phyloP scores from a whole-genome alignment of 2,329 filamentous ascomycete genomes.

The Xylaria polymorpha region DNA sequence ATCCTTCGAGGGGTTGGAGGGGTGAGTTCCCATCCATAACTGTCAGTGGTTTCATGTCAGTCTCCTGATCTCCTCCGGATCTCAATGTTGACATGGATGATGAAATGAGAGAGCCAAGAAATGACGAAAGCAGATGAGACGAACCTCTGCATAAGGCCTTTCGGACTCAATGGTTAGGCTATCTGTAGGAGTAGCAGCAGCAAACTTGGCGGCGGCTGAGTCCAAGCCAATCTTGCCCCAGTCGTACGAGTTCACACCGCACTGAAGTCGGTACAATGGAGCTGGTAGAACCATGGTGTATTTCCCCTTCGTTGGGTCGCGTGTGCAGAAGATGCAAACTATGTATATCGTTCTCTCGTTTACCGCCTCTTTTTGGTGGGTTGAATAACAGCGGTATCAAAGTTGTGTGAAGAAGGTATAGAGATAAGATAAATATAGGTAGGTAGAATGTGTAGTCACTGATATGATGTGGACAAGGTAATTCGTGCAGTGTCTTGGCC shows the following conservation, averaged over 20 bases:
- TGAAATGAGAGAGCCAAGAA: background rate
- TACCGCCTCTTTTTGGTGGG: background rate
- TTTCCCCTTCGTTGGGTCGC: background rate
- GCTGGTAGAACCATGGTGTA: conserved; percentile 68
- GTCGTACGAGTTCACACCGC: conserved; percentile 97
- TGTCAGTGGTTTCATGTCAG: conserved; percentile 52
- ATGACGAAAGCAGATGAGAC: conserved; percentile 36
- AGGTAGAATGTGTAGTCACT: background rate
- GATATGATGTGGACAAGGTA: background rate
- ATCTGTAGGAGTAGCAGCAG: conserved; percentile 81
- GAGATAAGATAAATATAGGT: background rate
- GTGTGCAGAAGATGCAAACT: background rate
- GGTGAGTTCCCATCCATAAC: conserved; percentile 99
- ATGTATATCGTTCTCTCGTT: background rate
- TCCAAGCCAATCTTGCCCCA: conserved; percentile 94
- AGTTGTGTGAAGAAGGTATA: too few species aligned
- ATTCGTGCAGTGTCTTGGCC: background rate
- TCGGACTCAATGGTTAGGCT: conserved; percentile 83
- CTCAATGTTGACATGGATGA: background rate
- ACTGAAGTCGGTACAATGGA: conserved; percentile 85
- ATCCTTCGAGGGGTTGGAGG: conserved; percentile 93
- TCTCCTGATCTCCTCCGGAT: background rate
- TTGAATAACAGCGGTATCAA: background rate
- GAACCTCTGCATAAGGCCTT: conserved; percentile 93
- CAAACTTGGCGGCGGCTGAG: conserved; percentile 90